Percentiles rank a stretch among this genome's conserved stretches.
phyloP scores from a whole-genome alignment of 2,329 filamentous ascomycete genomes.

The Aspergillus awamori region DNA sequence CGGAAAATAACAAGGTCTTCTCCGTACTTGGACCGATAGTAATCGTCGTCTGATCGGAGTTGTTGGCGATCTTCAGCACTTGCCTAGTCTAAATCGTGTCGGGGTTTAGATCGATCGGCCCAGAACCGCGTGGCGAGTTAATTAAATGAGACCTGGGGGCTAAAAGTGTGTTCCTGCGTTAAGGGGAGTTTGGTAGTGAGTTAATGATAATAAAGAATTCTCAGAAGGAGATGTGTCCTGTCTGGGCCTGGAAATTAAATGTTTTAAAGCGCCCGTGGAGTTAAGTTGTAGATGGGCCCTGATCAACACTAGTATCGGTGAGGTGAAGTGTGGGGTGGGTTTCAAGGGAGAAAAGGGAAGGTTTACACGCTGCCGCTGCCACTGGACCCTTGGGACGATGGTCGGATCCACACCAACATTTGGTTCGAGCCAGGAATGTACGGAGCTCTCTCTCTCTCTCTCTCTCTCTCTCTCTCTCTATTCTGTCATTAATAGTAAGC shows the following conservation, averaged over 20 bases:
- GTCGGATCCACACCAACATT: background rate
- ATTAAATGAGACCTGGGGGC: background rate
- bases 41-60: background rate
- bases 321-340: slow-evolving; percentile 2
- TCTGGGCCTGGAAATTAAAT: background rate
- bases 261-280: background rate
- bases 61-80: background rate
- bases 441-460: too few relatives aligned
- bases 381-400: background rate
- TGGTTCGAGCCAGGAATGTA: background rate
- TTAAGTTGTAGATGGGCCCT: background rate
- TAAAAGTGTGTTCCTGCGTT: background rate
- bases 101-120: background rate
- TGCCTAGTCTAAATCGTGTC: background rate
- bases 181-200: background rate
- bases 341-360: slow-evolving; percentile 20
- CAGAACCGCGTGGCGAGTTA: background rate
- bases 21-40: background rate
- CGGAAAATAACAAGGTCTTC: background rate
- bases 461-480: too few relatives aligned
- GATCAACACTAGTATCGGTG: background rate
- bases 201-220: background rate
- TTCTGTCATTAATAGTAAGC: too few relatives aligned
- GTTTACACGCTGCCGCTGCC: slow-evolving; percentile 12
- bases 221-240: background rate